A percentile compares a stretch with the other conserved stretches of the same genome.
These are phyloP conservation scores for Heritiera fomes DNA, from an alignment of 345 rosid genomes.

Conservation along the genomic window DNA sequence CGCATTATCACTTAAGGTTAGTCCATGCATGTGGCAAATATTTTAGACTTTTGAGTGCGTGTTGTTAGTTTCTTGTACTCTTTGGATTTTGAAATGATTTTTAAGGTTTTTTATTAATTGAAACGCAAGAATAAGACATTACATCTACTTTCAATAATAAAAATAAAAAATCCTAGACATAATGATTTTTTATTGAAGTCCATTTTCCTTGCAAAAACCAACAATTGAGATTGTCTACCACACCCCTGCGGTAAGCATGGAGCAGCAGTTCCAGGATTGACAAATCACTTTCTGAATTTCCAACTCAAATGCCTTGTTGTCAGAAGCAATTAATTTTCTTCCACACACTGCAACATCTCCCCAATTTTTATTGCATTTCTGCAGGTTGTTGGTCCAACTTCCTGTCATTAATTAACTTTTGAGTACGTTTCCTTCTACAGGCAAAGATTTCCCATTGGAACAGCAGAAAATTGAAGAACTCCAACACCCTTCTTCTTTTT, in stretches of 20 bases:
- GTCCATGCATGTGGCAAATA: background rate
- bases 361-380: background rate
- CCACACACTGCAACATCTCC: background rate
- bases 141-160: background rate
- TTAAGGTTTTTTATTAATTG: background rate
- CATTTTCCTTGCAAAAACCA: background rate
- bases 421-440: background rate
- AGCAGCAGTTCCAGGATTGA: too few species aligned
- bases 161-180: background rate
- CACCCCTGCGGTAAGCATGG: too few species aligned
- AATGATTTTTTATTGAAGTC: background rate
- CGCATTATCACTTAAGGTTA: too few species aligned
- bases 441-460: background rate
- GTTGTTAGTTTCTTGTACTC: background rate
- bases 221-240: background rate
- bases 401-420: background rate
- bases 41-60: background rate
- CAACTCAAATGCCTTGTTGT: background rate
- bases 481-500: background rate
- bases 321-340: background rate
- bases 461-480: background rate
- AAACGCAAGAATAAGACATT: background rate
- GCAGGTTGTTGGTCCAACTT: conserved; percentile 9
- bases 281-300: background rate
- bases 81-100: background rate